Percentiles rank a stretch among this genome's conserved stretches.
Conservation (phyloP, 352 stramenopile species). For the Phytophthora pistaciae region DNA sequence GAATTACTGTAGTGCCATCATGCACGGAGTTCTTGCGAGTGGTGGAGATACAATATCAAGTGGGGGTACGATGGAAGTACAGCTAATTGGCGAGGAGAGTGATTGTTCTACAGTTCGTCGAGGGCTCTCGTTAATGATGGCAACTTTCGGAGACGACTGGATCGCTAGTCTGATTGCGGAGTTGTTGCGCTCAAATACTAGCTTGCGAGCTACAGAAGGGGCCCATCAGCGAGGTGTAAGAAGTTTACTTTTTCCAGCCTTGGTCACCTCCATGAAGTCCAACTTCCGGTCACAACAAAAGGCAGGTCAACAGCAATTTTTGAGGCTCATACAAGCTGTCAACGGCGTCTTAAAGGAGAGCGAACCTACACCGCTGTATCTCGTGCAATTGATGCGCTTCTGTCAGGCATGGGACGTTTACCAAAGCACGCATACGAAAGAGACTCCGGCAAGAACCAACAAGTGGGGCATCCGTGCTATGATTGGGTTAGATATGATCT, state of each 20-base stretch:
- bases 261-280: slow-evolving; percentile 38
- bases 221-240: slow-evolving; percentile 31
- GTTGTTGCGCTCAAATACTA: slow-evolving; percentile 31
- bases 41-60: slow-evolving; percentile 52
- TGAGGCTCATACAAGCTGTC: slow-evolving; percentile 20
- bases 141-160: slow-evolving; percentile 34
- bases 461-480: slow-evolving; percentile 44
- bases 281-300: slow-evolving; percentile 15
- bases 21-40: slow-evolving; percentile 31
- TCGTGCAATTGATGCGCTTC: slow-evolving; percentile 41
- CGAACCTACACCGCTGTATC: slow-evolving; percentile 35
- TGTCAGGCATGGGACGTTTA: slow-evolving; percentile 46
- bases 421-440: slow-evolving; percentile 41
- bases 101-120: slow-evolving; percentile 33
- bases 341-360: slow-evolving; percentile 32
- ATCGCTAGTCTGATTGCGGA: slow-evolving; percentile 25
- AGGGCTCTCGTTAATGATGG: slow-evolving; percentile 34
- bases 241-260: slow-evolving; percentile 47
- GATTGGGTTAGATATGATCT: slow-evolving; percentile 38
- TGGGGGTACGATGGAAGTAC: slow-evolving; percentile 17
- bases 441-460: slow-evolving; percentile 24
- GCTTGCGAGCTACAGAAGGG: slow-evolving; percentile 8
- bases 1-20: slow-evolving; percentile 34
- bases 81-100: slow-evolving; percentile 25
- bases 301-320: slow-evolving; percentile 34